Evolutionary conservation across 495 filamentous ascomycete genomes (phyloP), one percentile per base, ranked within the genome.

Genomic region (Acidiella bohemica): DNA sequence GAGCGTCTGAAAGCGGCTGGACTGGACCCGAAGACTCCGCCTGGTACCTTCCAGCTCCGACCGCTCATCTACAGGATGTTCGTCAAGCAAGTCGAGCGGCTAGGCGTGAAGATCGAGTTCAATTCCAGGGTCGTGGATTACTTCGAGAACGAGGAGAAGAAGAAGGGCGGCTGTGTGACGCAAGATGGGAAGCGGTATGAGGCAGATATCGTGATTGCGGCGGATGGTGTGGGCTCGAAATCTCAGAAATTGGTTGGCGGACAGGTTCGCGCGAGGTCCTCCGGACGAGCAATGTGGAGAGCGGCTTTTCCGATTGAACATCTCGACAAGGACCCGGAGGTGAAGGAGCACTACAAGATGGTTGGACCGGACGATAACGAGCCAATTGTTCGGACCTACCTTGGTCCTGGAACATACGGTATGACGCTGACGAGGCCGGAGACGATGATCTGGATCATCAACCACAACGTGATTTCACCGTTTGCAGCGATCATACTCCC

Each of bases 21-120:
- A 5, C 27, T 41, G 13, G 36, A 46, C 56, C 34, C 54, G 58
- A 34, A 53, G 45, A 5, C 54, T 50, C 61, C 25, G 42, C 62
- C 54, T 54, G 56, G 42, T n/a, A 46, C 42, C n/a, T 46, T 32
- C 55, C 60, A 51, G 60, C 64, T 49, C 53, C 63, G 72, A 12
- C 69, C 68, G 9, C 59, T 69, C 5, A 62, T 76, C 23, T 73
- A 75, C 53, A 55, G 61, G n/a, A 73, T 75, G 66, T 67, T 75
- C 36, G 59, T 68, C 3, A 53, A 59, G 32, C 67, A 76, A 51
- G 61, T 71, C 1, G 53, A 66, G 41, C 55, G 57, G 48, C 51
- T 67, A 0, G 67, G 68, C 1, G 56, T 76, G 5, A 53, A 59
- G n/a, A 60, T 78, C 21, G 57, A 72, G 40, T 75, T 67, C 28